phyloP scores from a whole-genome alignment of 106 monocot species.

The Hemerocallis citrina region DNA sequence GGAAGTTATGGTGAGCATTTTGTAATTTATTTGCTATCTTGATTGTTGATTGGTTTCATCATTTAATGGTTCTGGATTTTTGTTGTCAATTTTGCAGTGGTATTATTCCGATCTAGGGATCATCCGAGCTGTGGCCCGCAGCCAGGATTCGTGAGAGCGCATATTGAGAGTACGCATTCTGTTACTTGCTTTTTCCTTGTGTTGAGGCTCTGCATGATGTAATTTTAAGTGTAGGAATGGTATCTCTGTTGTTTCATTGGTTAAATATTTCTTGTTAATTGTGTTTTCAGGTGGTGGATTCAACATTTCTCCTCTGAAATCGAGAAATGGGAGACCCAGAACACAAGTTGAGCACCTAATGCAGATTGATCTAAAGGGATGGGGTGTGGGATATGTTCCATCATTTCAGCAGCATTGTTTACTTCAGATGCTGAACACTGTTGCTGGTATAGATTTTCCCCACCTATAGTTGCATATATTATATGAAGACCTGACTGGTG shows the following conservation, averaged over 20 bases:
- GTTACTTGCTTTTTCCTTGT: not conserved
- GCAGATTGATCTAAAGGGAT: slow-evolving; percentile 96
- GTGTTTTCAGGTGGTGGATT: slow-evolving; percentile 74
- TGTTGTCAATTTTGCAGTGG: slow-evolving; percentile 52
- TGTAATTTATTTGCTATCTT: slow-evolving; percentile 4
- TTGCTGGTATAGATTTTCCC: slow-evolving; percentile 57
- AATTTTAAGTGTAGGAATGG: not conserved
- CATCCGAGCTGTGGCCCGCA: slow-evolving; percentile 72
- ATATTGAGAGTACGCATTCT: slow-evolving; percentile 60
- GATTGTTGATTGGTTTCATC: not conserved
- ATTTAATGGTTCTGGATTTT: not conserved
- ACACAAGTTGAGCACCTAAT: slow-evolving; percentile 94
- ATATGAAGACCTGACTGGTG: too few relatives aligned
- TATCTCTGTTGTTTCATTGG: not conserved
- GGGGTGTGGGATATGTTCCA: slow-evolving; percentile 67
- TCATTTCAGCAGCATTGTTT: slow-evolving; percentile 95
- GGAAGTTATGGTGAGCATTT: slow-evolving; percentile 82
- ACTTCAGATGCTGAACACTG: slow-evolving; percentile 84
- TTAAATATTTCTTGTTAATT: not conserved
- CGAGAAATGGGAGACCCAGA: slow-evolving; percentile 61
- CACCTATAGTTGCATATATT: not conserved
- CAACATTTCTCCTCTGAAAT: slow-evolving; percentile 83
- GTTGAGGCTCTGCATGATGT: not conserved
- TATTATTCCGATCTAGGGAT: slow-evolving; percentile 82
- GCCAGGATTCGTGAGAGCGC: slow-evolving; percentile 84